Conservation (phyloP, 495 filamentous ascomycete genomes). For the Bathelium albidoporum region DNA sequence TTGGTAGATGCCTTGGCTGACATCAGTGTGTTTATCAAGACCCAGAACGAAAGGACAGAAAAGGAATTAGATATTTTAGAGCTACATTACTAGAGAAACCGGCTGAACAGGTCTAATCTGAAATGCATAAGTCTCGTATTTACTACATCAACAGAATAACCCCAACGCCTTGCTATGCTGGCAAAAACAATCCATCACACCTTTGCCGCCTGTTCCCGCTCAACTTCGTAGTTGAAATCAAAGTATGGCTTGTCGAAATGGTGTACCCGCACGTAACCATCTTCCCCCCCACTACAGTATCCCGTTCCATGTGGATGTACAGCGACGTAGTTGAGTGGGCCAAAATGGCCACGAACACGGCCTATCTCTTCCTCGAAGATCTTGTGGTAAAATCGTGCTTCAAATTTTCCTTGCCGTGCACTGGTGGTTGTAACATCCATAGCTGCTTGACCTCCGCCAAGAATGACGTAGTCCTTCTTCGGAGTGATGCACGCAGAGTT, state of each 20-base stretch:
- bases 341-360: conserved; percentile 91
- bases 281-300: conserved; percentile 91
- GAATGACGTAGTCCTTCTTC: conserved; percentile 93
- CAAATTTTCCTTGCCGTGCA: conserved; percentile 92
- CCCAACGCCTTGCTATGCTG: too few relatives aligned
- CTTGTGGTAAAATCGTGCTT: conserved; percentile 98
- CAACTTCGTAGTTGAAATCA: conserved; percentile 97
- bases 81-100: too few relatives aligned
- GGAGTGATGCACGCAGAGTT: conserved; percentile 89
- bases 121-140: too few relatives aligned
- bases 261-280: conserved; percentile 97
- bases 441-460: conserved; percentile 94
- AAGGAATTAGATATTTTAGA: too few relatives aligned
- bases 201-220: conserved; percentile 43
- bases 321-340: conserved; percentile 81
- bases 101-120: too few relatives aligned
- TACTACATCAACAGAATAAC: too few relatives aligned
- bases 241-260: conserved; percentile 98
- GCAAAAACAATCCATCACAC: background rate
- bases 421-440: conserved; percentile 98
- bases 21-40: too few relatives aligned
- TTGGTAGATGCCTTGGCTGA: too few relatives aligned
- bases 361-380: conserved; percentile 98
- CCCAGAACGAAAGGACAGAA: too few relatives aligned
- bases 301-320: conserved; percentile 81